Percentiles rank a stretch among this genome's conserved stretches.
These are phyloP conservation scores for Posidonia australis DNA, from an alignment of 106 monocot species.

Conservation along the genomic window DNA sequence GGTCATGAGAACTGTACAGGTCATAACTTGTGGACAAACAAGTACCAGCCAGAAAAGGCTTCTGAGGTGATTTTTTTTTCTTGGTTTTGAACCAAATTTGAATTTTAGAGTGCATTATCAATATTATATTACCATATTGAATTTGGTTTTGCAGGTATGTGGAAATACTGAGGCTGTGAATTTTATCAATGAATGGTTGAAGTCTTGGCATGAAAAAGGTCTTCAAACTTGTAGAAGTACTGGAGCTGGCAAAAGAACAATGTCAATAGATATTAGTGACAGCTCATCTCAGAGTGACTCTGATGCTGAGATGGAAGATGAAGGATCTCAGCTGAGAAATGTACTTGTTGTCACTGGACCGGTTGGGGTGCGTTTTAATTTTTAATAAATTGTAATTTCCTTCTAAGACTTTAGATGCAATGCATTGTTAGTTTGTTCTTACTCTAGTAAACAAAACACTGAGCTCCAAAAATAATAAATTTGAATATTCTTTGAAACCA, in stretches of 20 bases:
- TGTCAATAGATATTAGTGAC: conserved; percentile 30
- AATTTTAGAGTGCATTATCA: neutral
- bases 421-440: no score
- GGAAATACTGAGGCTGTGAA: conserved; percentile 59
- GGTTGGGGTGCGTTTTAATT: conserved; percentile 55
- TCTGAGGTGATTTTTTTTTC: conserved; percentile 37
- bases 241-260: conserved; percentile 7
- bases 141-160: conserved; percentile 49
- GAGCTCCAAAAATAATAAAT: neutral
- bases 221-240: conserved; percentile 15
- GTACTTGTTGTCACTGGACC: conserved; percentile 86
- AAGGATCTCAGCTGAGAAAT: conserved; percentile 34
- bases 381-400: conserved; percentile 8
- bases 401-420: no score
- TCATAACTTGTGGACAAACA: conserved; percentile 73
- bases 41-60: conserved; percentile 66
- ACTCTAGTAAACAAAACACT: neutral
- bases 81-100: neutral
- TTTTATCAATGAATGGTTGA: conserved; percentile 57
- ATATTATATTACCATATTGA: neutral
- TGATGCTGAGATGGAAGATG: conserved; percentile 50
- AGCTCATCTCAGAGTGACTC: conserved; percentile 36
- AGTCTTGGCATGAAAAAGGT: conserved; percentile 53
- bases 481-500: neutral
- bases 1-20: conserved; percentile 20